Conservation (phyloP, 768 basidiomycete species). For the Amylocystis lapponica region DNA sequence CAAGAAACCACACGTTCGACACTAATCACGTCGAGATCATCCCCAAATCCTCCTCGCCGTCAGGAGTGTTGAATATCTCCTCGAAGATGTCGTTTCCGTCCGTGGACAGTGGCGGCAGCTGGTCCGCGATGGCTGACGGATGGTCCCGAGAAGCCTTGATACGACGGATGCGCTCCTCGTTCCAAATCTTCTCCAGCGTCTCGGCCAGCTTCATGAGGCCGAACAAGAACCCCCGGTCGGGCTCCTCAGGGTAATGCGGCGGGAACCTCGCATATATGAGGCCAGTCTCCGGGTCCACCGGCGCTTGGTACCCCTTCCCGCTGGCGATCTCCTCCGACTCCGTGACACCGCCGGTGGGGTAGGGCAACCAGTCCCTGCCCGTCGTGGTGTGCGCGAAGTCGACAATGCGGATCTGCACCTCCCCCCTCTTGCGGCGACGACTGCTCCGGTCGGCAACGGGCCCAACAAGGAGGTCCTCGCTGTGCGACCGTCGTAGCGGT, state of each 20-base stretch:
- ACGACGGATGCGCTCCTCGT: constrained; percentile 70
- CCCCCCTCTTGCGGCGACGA: constrained; percentile 76
- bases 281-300: constrained; percentile 78
- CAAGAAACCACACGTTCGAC: constrained; percentile 1
- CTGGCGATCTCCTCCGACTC: constrained; percentile 40
- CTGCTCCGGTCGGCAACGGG: constrained; percentile 57
- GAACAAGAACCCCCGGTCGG: constrained; percentile 92
- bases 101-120: constrained; percentile 57
- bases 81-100: constrained; percentile 80
- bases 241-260: constrained; percentile 81
- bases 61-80: constrained; percentile 53
- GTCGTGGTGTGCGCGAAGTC: constrained; percentile 99
- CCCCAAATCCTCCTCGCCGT: constrained; percentile 66
- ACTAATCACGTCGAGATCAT: constrained; percentile 62
- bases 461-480: constrained; percentile 72
- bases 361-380: constrained; percentile 81
- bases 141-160: constrained; percentile 61
- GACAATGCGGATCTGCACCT: constrained; percentile 92
- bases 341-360: constrained; percentile 42
- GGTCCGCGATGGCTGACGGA: constrained; percentile 35
- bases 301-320: constrained; percentile 75
- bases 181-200: constrained; percentile 81
- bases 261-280: constrained; percentile 90
- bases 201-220: constrained; percentile 79
- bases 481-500: constrained; percentile 65